These are phyloP conservation scores for Brassica rapa DNA, from an alignment of 345 rosid genomes.

Conservation along the genomic window DNA sequence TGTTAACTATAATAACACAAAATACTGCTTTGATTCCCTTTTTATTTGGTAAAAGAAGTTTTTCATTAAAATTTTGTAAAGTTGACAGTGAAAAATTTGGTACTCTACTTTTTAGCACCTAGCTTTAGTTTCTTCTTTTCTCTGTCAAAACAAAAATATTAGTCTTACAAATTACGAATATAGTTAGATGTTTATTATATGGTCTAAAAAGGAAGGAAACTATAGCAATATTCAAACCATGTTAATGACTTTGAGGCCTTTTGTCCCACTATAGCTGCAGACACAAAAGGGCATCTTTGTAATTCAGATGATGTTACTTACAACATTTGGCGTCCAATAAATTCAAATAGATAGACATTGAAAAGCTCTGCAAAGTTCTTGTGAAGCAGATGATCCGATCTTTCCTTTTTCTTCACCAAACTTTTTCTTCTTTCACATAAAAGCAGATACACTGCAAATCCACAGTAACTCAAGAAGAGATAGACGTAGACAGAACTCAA, in stretches of 20 bases:
- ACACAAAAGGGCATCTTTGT: slow-evolving; percentile 30
- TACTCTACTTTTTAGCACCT: not conserved
- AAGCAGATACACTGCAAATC: slow-evolving; percentile 3
- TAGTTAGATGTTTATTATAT: not conserved
- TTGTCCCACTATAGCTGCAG: slow-evolving; percentile 13
- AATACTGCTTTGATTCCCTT: not conserved
- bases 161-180: not conserved
- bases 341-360: slow-evolving; percentile 39
- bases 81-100: slow-evolving; percentile 5
- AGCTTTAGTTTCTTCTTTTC: not conserved
- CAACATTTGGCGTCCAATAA: slow-evolving; percentile 19
- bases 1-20: not conserved
- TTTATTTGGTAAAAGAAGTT: not conserved
- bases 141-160: not conserved
- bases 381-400: slow-evolving; percentile 52
- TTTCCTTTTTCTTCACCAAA: slow-evolving; percentile 52
- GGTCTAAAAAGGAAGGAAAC: not conserved
- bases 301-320: not conserved
- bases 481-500: not conserved
- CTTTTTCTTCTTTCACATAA: slow-evolving; percentile 9
- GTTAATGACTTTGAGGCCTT: slow-evolving; percentile 16
- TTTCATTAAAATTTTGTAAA: not conserved
- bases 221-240: slow-evolving; percentile 8
- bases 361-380: slow-evolving; percentile 32
- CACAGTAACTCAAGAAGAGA: slow-evolving; percentile 12